Conservation (phyloP, 306 rosid species). For the Leucaena leucocephala region DNA sequence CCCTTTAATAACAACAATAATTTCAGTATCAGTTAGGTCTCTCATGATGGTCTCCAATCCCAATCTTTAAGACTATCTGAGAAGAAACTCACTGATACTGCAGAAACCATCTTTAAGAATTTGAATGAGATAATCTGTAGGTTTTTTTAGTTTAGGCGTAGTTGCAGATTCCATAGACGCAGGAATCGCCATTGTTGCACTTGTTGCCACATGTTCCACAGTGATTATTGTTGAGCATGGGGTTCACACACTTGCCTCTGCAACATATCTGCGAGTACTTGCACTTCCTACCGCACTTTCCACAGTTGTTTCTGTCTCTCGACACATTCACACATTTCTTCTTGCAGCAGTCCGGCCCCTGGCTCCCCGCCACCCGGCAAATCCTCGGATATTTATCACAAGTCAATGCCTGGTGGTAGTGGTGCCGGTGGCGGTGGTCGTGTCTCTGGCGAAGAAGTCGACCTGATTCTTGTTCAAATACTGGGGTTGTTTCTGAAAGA, state of each 20-base stretch:
- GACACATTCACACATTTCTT: constrained; percentile 58
- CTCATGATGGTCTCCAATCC: too few species aligned
- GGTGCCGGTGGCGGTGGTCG: not conserved
- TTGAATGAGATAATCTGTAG: too few species aligned
- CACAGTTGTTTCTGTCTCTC: constrained; percentile 60
- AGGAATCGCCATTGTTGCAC: constrained; percentile 51
- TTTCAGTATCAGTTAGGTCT: too few species aligned
- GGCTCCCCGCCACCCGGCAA: constrained; percentile 49
- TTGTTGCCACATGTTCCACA: constrained; percentile 65
- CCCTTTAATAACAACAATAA: too few species aligned
- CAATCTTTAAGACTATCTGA: too few species aligned
- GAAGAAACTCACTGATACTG: too few species aligned
- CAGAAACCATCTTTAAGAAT: too few species aligned
- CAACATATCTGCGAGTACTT: constrained; percentile 63
- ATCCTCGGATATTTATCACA: constrained; percentile 59
- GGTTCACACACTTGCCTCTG: constrained; percentile 63
- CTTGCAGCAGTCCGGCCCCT: constrained; percentile 58
- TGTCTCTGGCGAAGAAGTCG: constrained; percentile 26
- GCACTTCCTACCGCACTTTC: constrained; percentile 64
- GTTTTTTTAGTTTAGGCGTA: constrained; percentile 38
- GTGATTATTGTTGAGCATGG: constrained; percentile 45
- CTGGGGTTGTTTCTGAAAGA: constrained; percentile 33
- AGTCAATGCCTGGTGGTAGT: constrained; percentile 31
- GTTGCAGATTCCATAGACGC: constrained; percentile 69
- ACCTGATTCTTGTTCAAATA: constrained; percentile 23